A percentile compares a stretch with the other conserved stretches of the same genome.
These are phyloP conservation scores for Limonium bicolor DNA, from an alignment of 148 eudicot genomes.

Conservation along the genomic window DNA sequence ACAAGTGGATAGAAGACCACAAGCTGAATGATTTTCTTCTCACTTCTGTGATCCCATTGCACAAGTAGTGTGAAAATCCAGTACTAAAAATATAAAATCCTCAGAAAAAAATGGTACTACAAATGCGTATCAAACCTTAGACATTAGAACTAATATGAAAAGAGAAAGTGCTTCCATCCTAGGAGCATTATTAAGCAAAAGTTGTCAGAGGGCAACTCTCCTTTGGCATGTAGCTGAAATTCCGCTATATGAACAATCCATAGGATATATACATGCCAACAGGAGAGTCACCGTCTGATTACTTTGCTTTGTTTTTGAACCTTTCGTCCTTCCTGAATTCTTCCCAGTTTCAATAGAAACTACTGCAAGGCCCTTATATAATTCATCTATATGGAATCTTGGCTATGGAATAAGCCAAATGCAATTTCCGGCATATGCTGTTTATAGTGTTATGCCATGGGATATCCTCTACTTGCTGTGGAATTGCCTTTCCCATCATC, in stretches of 20 bases:
- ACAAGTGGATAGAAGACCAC: no score
- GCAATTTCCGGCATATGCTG: constrained; percentile 2
- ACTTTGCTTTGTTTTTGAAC: neutral
- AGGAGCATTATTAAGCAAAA: neutral
- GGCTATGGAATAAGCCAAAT: neutral
- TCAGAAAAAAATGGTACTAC: no score
- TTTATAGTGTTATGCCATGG: constrained; percentile 5
- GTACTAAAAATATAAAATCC: no score
- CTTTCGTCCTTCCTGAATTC: neutral
- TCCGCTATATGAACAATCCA: neutral
- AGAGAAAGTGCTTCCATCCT: no score
- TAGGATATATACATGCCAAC: neutral
- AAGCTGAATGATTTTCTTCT: no score
- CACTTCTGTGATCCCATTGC: no score
- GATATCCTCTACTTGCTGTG: constrained; percentile 7
- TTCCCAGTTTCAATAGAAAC: neutral
- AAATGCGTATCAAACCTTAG: no score
- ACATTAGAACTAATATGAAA: no score
- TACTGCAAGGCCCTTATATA: neutral
- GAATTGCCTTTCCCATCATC: no score
- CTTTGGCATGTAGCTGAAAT: constrained; percentile 5
- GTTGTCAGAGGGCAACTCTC: constrained; percentile 14
- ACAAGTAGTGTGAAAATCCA: no score
- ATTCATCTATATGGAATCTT: neutral
- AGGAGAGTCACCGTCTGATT: constrained; percentile 1